Base-by-base conservation (phyloP, 805 yeast genomes). In the Candida maesae region DNA sequence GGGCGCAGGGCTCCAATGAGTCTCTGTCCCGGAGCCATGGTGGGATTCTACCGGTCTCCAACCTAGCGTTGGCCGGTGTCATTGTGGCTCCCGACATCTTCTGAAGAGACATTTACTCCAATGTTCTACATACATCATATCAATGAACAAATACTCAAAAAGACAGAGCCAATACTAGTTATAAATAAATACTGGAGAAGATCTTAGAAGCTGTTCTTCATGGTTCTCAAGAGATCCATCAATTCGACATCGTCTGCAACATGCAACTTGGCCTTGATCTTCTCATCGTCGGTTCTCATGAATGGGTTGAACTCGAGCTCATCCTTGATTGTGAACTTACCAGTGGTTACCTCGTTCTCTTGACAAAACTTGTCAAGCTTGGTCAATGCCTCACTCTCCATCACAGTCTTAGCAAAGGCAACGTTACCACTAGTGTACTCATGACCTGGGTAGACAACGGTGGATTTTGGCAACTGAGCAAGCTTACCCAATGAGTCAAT, bases 401-500 rank as follows among this genome's bases (percentile, higher is more conserved):
- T 28, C 1, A 85, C 78, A 3, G 80, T 71, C 49, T 77, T 73
- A 15, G 93, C 86, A 61, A 93, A 93, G 50, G 73, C 76, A 17
- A 84, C 82, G 59, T 93, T 91, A 19, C 85, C 71, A 51, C 71
- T 74, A 6, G 99, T 93, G 65, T 93, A 93, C 65, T 93, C 99
- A 63, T 93, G 99, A 3, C 99, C 99, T 2, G 97, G 91, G 58
- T 78, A 91, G 2, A 90, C 89, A 28, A 63, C 60, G 0, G 97
- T 88, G 9, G 78, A 82, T 16, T 66, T 63, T 0, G 95, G 90
- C 38, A 91, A 69, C 20, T 56, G 52, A 3, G 73, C 83, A 44
- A 93, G 68, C 10, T 73, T 65, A 15, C 66, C 79, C 53, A 93
- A 70, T 0, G 95, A 75, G 1, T 51, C 47, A 51, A 82, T 75